These are phyloP conservation scores for Theileria sp. DNA, from an alignment of 169 alveolate species.

Conservation along the genomic window DNA sequence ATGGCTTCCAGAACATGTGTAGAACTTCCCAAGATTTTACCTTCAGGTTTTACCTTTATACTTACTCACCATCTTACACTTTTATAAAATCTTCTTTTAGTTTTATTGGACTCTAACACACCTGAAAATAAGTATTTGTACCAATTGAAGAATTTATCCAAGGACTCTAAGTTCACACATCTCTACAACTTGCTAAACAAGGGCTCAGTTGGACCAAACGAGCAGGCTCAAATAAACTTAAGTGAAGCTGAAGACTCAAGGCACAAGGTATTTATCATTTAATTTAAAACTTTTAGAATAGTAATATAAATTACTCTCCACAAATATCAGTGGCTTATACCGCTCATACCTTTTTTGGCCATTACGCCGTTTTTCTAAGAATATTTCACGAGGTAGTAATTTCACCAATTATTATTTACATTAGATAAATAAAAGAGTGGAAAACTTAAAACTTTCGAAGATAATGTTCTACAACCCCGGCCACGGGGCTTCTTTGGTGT, in stretches of 20 bases:
- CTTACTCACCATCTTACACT: constrained; percentile 13
- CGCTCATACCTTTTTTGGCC: constrained; percentile 80
- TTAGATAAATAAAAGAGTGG: constrained; percentile 50
- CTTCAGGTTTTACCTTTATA: constrained; percentile 68
- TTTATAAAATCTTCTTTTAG: not conserved
- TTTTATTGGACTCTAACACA: constrained; percentile 37
- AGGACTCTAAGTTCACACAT: constrained; percentile 62
- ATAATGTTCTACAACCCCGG: constrained; percentile 63
- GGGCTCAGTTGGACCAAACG: constrained; percentile 66
- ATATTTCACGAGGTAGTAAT: constrained; percentile 69
- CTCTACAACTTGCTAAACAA: constrained; percentile 51
- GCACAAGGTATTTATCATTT: constrained; percentile 61
- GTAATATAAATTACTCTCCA: constrained; percentile 61
- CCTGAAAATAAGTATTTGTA: constrained; percentile 18
- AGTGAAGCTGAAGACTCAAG: constrained; percentile 76
- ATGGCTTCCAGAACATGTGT: constrained; percentile 76
- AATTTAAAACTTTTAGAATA: constrained; percentile 29
- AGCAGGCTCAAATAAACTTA: constrained; percentile 70
- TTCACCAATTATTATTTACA: constrained; percentile 3
- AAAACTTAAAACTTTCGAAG: constrained; percentile 41
- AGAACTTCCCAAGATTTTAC: constrained; percentile 80
- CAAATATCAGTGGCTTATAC: constrained; percentile 76
- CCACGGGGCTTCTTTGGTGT: constrained; percentile 64
- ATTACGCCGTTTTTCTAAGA: constrained; percentile 74
- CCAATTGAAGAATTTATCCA: constrained; percentile 33